phyloP scores from a whole-genome alignment of 805 yeast species.

The Brettanomyces naardenensis region DNA sequence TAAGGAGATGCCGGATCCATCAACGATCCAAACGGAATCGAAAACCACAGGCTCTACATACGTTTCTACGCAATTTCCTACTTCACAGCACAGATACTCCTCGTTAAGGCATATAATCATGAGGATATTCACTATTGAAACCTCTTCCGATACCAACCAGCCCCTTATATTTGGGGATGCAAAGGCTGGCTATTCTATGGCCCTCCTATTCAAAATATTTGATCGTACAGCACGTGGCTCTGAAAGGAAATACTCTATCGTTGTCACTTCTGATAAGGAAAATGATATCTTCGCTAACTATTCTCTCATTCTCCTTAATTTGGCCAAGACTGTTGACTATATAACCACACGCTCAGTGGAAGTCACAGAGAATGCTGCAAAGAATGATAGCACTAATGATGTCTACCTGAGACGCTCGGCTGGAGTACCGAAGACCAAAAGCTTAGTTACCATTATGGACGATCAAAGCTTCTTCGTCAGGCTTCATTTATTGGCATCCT shows the following conservation, averaged over 20 bases:
- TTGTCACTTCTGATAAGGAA: conserved; percentile 51
- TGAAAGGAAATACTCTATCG: conserved; percentile 57
- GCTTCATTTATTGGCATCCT: conserved; percentile 58
- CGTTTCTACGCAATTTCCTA: conserved; percentile 56
- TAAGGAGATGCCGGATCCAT: conserved; percentile 1
- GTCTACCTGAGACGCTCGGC: conserved; percentile 49
- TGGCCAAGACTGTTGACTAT: conserved; percentile 31
- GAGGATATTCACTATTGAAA: conserved; percentile 61
- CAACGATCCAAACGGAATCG: conserved; percentile 9
- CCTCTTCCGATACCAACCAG: conserved; percentile 47
- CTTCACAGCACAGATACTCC: conserved; percentile 41
- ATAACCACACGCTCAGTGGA: conserved; percentile 25
- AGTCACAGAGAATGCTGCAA: conserved; percentile 18
- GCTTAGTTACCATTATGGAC: conserved; percentile 44
- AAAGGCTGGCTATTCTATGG: conserved; percentile 50
- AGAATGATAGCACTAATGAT: conserved; percentile 33
- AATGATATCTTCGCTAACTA: conserved; percentile 45
- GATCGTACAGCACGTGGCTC: conserved; percentile 69
- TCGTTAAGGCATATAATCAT: conserved; percentile 51
- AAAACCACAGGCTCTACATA: conserved; percentile 21
- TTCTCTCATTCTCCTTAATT: conserved; percentile 38
- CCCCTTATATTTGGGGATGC: conserved; percentile 63
- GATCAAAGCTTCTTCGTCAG: conserved; percentile 48
- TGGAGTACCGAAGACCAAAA: conserved; percentile 42
- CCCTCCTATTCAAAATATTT: conserved; percentile 50